Evolutionary conservation across 2,329 filamentous ascomycete genomes (phyloP), one percentile per base, ranked within the genome.

Genomic region (Diaporthe eres): DNA sequence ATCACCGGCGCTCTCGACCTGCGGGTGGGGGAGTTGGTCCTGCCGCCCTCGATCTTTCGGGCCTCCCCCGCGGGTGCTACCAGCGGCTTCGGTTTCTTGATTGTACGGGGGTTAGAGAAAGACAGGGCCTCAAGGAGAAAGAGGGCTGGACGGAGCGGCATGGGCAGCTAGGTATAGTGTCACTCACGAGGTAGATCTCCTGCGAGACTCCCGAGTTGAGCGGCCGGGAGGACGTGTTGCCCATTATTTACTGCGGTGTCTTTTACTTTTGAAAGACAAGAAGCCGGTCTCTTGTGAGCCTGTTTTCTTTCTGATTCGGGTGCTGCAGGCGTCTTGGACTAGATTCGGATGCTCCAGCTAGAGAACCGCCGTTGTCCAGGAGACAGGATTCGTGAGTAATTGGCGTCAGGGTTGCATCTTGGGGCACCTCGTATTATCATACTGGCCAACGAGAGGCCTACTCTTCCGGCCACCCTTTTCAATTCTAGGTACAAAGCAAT

Each of bases 131-230:
- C 8, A 7, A 5, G 25, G 17, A 37, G n/a, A 19, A 34, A 0
- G 31, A 34, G 49, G 6, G 37, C 25, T 34, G 28, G 37, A 39
- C 3, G 3, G 37, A 39, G 37, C 37, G 12, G 31, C 2, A 2
- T 8, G 4, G 15, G 4, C 3, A 34, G 2, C 2, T 1, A 12
- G 15, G 49, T 15, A 8, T 15, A 5, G 9, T 2, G 17, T 3
- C 10, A 57, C 58, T 73, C 22, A 73, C 71, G 25, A 57, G 37
- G 37, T 73, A 73, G 25, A 73, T 65, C 3, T 47, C 58, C 12
- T 2, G 58, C 3, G 49, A 19, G 3, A 2, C 13, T 8, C 71
- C 57, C 5, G 58, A 12, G 58, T 55, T 44, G 47, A 57, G 22
- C 17, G 22, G 44, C n/a, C 71, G 60, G 28, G 58, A 65, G 31